Evolutionary conservation across 2,329 filamentous ascomycete species (phyloP), one percentile per base, ranked within the genome.

Genomic region (Neophaeococcomyces aloes): DNA sequence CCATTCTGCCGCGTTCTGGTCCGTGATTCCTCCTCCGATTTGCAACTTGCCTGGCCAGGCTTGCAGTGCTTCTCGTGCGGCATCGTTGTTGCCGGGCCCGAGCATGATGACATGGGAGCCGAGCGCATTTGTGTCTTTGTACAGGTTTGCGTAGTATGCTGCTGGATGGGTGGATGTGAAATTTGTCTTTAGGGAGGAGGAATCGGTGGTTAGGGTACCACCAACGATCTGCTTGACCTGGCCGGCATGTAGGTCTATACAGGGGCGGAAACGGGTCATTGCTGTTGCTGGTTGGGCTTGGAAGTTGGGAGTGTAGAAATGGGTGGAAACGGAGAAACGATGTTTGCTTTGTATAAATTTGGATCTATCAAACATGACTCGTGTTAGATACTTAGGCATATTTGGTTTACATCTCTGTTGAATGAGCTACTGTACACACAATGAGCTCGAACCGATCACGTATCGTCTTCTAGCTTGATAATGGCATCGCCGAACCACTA

Each of bases 141-240:
- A 98, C 14, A 96, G 71, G 45, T 70, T 65, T 27, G 88, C 84
- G 62, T 86, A 98, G 67, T 94, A 74, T 3, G 76, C 75, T 2
- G 91, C 79, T 7, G 88, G 83, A 49, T 89, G 79, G 38, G 80
- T 76, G 7, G 91, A 95, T 48, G 94, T 82, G 68, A 86, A 88
- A 65, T 98, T 98, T 37, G 89, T 96, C 67, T 86, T 83, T 45
- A 96, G 74, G 45, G 76, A 71, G 1, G 76, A 75, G 25, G 48
- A 50, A 7, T 72, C 63, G 60, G 75, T 75, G 65, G 83, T 82
- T 49, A 98, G 75, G 1, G 91, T 96, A 47, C 91, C 89, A 55
- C 91, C 91, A 31, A 98, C 88, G 56, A 98, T 98, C 65, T 98
- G 91, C 70, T 98, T 98, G 47, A 98, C 91, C 61, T 89, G 82